Percentiles rank a stretch among this genome's conserved stretches.
phyloP scores from a whole-genome alignment of 2,329 filamentous ascomycete genomes.

The Colletotrichum sublineola region DNA sequence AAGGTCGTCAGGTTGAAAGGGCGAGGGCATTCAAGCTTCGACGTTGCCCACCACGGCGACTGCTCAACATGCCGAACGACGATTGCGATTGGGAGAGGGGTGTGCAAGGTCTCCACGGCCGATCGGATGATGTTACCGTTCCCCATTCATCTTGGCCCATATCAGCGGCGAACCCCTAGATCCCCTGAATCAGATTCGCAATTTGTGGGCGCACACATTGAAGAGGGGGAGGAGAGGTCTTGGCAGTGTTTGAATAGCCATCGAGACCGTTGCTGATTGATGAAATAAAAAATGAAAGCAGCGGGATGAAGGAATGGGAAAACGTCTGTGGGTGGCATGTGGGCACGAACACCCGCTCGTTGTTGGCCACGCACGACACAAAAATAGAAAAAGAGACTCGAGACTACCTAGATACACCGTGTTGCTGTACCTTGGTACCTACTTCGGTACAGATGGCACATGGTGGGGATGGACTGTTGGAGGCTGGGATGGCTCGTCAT shows the following conservation, averaged over 20 bases:
- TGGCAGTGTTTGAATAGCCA: constrained; percentile 35
- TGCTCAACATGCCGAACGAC: background rate
- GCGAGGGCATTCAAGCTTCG: background rate
- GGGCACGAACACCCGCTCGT: background rate
- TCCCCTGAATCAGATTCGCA: constrained; percentile 12
- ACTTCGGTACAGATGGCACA: background rate
- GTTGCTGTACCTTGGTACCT: background rate
- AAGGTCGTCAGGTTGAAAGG: background rate
- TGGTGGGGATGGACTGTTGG: background rate
- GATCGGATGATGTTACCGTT: constrained; percentile 32
- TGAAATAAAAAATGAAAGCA: constrained; percentile 37
- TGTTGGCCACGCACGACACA: constrained; percentile 11
- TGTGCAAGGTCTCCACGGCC: background rate
- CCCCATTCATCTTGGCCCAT: constrained; percentile 27
- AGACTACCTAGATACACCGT: background rate
- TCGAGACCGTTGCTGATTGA: constrained; percentile 39
- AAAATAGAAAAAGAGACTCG: constrained; percentile 9
- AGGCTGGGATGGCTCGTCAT: constrained; percentile 26
- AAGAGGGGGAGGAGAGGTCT: constrained; percentile 17
- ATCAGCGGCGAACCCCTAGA: constrained; percentile 26
- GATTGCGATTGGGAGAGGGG: background rate
- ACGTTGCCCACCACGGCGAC: background rate
- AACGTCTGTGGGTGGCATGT: constrained; percentile 1
- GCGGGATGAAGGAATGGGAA: background rate
- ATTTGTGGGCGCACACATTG: background rate